Conservation (phyloP, 495 filamentous ascomycete genomes). For the Talaromyces adpressus region DNA sequence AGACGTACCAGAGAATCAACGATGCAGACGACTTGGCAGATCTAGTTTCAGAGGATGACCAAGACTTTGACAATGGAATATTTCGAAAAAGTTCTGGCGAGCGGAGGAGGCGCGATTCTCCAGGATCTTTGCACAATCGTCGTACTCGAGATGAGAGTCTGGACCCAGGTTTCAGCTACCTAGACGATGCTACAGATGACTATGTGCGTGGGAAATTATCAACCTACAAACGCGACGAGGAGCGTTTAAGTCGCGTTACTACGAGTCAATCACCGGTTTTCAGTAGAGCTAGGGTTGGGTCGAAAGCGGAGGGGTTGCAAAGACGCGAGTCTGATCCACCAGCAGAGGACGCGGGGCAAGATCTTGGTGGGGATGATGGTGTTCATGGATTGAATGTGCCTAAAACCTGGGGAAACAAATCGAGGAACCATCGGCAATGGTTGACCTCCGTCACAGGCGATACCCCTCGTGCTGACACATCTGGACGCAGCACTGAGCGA, state of each 20-base stretch:
- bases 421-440: constrained; percentile 46
- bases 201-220: constrained; percentile 24
- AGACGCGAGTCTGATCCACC: constrained; percentile 27
- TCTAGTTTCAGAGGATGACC: constrained; percentile 20
- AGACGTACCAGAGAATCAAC: constrained; percentile 39
- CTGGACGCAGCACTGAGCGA: not conserved
- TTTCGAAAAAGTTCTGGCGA: constrained; percentile 3
- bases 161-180: constrained; percentile 20
- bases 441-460: constrained; percentile 31
- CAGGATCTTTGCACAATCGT: not conserved
- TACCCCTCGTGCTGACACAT: constrained; percentile 18
- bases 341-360: constrained; percentile 18
- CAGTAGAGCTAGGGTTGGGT: constrained; percentile 35
- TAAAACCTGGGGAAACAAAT: constrained; percentile 51
- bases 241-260: constrained; percentile 36
- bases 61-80: constrained; percentile 9
- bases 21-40: constrained; percentile 36
- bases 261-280: constrained; percentile 38
- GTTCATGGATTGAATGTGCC: constrained; percentile 48
- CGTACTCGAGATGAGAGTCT: constrained; percentile 8
- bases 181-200: constrained; percentile 24
- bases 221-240: constrained; percentile 38
- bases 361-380: constrained; percentile 26
- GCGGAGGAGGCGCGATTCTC: constrained; percentile 1
- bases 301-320: constrained; percentile 41